A percentile compares a stretch with the other conserved stretches of the same genome.
phyloP scores from a whole-genome alignment of 176 grass and related monocot species.

The Triticum turgidum region DNA sequence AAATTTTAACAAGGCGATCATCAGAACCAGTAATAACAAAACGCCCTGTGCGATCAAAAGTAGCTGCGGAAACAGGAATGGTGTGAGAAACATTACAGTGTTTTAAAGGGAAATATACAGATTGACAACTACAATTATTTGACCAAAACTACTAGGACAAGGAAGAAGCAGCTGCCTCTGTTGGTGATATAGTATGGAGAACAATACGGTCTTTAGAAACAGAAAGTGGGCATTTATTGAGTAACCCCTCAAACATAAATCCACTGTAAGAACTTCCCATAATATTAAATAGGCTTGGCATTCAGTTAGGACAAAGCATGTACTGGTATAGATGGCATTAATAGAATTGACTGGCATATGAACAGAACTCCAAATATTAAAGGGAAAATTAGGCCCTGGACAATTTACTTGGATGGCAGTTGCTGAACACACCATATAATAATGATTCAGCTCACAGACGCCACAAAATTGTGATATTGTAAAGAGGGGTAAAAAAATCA shows the following conservation, averaged over 20 bases:
- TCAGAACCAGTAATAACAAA: slow-evolving; percentile 98
- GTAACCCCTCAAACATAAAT: background rate
- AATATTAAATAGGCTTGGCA: background rate
- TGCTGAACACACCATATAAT: background rate
- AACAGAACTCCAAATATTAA: background rate
- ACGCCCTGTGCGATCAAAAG: slow-evolving; percentile 81
- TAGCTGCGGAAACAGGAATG: slow-evolving; percentile 53
- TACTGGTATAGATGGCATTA: background rate
- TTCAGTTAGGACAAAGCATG: background rate
- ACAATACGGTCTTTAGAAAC: slow-evolving; percentile 2
- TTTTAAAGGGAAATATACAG: slow-evolving; percentile 1
- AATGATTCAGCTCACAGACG: background rate
- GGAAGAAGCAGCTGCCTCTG: slow-evolving; percentile 15
- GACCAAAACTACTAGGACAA: slow-evolving; percentile 6
- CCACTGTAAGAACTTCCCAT: slow-evolving; percentile 14
- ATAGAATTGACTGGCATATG: background rate
- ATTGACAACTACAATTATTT: slow-evolving; percentile 3
- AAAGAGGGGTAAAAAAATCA: background rate
- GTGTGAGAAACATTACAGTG: slow-evolving; percentile 15
- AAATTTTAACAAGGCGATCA: slow-evolving; percentile 97
- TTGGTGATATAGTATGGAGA: background rate
- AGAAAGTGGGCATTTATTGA: background rate
- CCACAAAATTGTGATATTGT: background rate
- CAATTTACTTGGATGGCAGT: background rate
- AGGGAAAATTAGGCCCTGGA: background rate